These are phyloP conservation scores for Mucor plumbeus DNA, from an alignment of 371 early-diverging fungal genomes.

Conservation along the genomic window DNA sequence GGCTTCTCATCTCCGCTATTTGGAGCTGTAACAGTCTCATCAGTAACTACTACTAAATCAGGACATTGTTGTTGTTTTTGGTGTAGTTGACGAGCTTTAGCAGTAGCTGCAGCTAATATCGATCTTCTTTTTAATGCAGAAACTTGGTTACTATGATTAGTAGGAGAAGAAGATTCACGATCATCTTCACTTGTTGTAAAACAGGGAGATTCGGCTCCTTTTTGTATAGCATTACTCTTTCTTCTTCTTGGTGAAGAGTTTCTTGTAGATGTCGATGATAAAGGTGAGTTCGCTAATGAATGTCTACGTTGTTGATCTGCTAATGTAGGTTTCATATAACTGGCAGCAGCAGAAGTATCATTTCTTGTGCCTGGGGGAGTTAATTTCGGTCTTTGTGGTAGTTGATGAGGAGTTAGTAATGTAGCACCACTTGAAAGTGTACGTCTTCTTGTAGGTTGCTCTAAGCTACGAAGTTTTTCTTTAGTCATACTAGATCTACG, in stretches of 20 bases:
- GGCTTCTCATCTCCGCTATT: constrained; percentile 29
- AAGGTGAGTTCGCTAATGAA: constrained; percentile 21
- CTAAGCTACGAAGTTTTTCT: constrained; percentile 35
- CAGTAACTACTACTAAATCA: constrained; percentile 6
- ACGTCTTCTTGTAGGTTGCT: constrained; percentile 34
- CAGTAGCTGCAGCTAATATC: constrained; percentile 32
- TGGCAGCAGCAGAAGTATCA: constrained; percentile 19
- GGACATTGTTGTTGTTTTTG: constrained; percentile 20
- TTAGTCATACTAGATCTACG: constrained; percentile 38
- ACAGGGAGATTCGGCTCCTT: constrained; percentile 14
- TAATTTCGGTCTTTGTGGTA: background rate
- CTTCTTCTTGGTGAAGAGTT: constrained; percentile 19
- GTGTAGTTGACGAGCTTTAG: constrained; percentile 29
- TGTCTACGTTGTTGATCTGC: constrained; percentile 39
- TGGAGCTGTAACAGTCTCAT: background rate
- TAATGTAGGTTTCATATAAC: constrained; percentile 38
- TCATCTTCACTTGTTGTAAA: constrained; percentile 30
- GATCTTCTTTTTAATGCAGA: constrained; percentile 32
- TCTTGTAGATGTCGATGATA: constrained; percentile 2
- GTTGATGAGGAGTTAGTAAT: constrained; percentile 2
- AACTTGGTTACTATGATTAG: background rate
- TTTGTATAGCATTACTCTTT: constrained; percentile 17
- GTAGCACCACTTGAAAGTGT: constrained; percentile 40
- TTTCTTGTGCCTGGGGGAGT: constrained; percentile 11
- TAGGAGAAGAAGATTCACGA: constrained; percentile 4